Base-by-base conservation (phyloP, 2,329 filamentous ascomycete species). In the Alternaria burnsii region DNA sequence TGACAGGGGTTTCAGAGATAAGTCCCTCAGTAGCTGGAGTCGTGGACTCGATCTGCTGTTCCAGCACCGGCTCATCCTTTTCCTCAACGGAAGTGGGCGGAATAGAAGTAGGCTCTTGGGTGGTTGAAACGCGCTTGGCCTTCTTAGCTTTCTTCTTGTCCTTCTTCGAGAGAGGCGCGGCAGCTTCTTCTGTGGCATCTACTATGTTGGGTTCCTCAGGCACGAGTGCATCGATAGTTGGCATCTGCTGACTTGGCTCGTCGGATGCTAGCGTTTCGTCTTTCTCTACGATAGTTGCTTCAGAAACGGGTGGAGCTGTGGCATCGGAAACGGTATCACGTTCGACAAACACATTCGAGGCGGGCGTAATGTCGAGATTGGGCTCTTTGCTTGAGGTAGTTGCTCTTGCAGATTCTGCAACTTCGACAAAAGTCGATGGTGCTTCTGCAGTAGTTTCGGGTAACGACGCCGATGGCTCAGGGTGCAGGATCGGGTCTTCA, bases 121-220 rank as follows among this genome's bases (percentile, higher is more conserved):
- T 50, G 24, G 66, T 47, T 20, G 65, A 66, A 24, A 57, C 62
- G 18, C 59, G 63, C 36, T 71, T 71, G 14, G 22, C 54, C 38
- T 71, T 71, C 60, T 67, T 70, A 1, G 56, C 61, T 46, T 71
- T 69, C 51, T 66, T 69, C 32, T 67, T 69, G 20, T 62, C 62
- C 26, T 67, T 70, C 52, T 67, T 67, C 32, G 63, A 63, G 6
- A 66, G 20, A 20, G 58, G 50, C 12, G 55, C 52, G 11, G 26
- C 22, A 8, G 55, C 44, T 38, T 64, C 61, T 20, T 52, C 43
- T n/a, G 46, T 2, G 26, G 41, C 8, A 20, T 32, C 46, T 10
- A 12, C 20, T 48, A 11, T 34, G 8, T 40, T 14, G 11, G 6
- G 12, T 20, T 24, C 40, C 32, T 50, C 32, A 18, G 18, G 32